phyloP scores from a whole-genome alignment of 225 moss, liverwort and hornwort species.

The Physcomitrium patens region DNA sequence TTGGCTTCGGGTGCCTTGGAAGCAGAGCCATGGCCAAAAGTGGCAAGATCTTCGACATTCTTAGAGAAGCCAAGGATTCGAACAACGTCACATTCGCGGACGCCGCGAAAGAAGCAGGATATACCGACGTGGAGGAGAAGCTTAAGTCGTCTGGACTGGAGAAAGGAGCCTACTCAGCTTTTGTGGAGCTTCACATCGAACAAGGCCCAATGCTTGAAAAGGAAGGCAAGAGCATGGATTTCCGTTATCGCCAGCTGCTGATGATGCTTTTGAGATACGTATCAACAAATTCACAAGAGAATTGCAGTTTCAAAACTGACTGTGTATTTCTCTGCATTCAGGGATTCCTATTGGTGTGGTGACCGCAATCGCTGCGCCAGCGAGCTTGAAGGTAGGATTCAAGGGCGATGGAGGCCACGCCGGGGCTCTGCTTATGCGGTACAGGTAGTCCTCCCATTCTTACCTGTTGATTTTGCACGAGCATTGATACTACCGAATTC shows the following conservation, averaged over 20 bases:
- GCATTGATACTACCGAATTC: not conserved
- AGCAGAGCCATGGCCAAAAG: constrained; percentile 83
- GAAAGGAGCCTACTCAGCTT: constrained; percentile 59
- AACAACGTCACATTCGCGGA: constrained; percentile 78
- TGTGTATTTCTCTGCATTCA: constrained; percentile 27
- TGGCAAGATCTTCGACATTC: constrained; percentile 57
- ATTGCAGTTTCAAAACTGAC: too few relatives aligned
- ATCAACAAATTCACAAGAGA: not conserved
- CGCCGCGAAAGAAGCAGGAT: constrained; percentile 80
- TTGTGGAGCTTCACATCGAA: constrained; percentile 96
- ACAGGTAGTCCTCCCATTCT: constrained; percentile 46
- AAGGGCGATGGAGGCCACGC: constrained; percentile 97
- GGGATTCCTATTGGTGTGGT: constrained; percentile 84
- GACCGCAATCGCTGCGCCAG: constrained; percentile 96
- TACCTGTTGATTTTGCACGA: not conserved
- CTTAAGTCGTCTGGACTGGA: constrained; percentile 60
- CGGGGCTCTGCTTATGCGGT: constrained; percentile 87
- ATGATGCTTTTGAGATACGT: not conserved
- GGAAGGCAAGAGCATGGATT: constrained; percentile 59
- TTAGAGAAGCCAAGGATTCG: constrained; percentile 59
- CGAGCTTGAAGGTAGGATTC: constrained; percentile 85
- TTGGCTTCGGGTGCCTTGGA: constrained; percentile 97
- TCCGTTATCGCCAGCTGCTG: too few relatives aligned
- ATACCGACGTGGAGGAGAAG: constrained; percentile 49
- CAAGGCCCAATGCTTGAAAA: constrained; percentile 95